Evolutionary conservation across 192 early-diverging fungal genomes (phyloP), one percentile per base, ranked within the genome.

Genomic region (Anaeromyces robustus): DNA sequence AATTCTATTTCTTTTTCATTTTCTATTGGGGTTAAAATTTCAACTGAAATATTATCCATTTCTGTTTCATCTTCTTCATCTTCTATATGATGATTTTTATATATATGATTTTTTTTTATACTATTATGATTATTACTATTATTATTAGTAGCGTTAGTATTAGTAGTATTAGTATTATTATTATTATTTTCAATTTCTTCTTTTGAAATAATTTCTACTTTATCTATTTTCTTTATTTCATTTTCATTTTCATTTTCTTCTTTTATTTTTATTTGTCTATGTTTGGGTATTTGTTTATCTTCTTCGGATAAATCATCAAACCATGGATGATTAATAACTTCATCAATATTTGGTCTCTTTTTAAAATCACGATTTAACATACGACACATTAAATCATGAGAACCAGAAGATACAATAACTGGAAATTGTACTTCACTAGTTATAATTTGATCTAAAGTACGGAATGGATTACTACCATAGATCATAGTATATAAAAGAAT

Each of bases 311-410:
- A 52, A 14, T 52, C 43, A 52, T 84, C 79, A 78, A 96, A 78
- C 96, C 96, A 97, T 79, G 89, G 86, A 83, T 95, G 92, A 31
- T 84, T 83, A 79, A 94, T 81, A 12, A 96, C 92, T 59, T 89
- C 89, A 30, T 93, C 90, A 79, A 96, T 94, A 30, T 90, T 94
- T 4, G 93, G 92, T 22, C 96, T 90, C 28, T 87, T 88, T 16
- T 86, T 83, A 30, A 91, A 86, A 81, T 95, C 92, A 22, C 92
- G 88, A 30, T 88, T 83, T 85, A 98, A 87, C 92, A 96, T 94
- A 84, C 84, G 82, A 80, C 89, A 87, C 80, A 97, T 87, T 77
- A 95, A 81, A 59, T 87, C 89, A 80, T 88, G 84, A 17, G 87
- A 87, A 88, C 89, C 89, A 84, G 84, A 82, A 14, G 87, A 90